A percentile compares a stretch with the other conserved stretches of the same genome.
Conservation (phyloP, 495 filamentous ascomycete genomes). For the Tuber aestivum region DNA sequence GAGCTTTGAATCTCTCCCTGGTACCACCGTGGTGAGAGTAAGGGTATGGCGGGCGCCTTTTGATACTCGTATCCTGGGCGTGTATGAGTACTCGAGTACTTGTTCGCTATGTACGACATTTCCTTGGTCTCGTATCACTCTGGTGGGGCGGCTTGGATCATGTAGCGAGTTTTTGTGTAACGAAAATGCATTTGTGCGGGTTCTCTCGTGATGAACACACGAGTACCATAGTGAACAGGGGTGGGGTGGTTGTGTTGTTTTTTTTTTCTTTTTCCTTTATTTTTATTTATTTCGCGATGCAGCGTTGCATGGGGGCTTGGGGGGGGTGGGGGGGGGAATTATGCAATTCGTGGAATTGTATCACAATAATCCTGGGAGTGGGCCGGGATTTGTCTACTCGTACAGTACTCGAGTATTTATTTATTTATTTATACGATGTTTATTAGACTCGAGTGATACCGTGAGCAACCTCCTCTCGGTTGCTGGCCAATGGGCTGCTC, state of each 20-base stretch:
- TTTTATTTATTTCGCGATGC: neutral
- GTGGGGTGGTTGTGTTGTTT: neutral
- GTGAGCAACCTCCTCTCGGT: no score
- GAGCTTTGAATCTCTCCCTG: no score
- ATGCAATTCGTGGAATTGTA: neutral
- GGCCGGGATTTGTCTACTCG: neutral
- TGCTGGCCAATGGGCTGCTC: no score
- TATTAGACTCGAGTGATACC: no score
- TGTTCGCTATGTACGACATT: neutral
- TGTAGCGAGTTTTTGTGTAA: neutral
- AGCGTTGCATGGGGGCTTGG: neutral
- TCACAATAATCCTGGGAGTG: neutral
- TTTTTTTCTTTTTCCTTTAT: neutral
- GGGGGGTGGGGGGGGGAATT: neutral
- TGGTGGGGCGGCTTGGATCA: neutral
- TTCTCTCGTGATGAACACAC: no score
- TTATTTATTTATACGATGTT: neutral
- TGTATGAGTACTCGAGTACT: neutral
- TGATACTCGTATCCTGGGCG: neutral
- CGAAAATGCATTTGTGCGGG: neutral
- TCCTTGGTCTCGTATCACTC: neutral
- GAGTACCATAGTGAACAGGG: neutral
- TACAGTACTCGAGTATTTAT: neutral
- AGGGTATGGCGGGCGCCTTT: neutral
- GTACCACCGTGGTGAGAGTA: no score